Conservation (phyloP, 2,329 filamentous ascomycete genomes). For the Diaporthe destruens region DNA sequence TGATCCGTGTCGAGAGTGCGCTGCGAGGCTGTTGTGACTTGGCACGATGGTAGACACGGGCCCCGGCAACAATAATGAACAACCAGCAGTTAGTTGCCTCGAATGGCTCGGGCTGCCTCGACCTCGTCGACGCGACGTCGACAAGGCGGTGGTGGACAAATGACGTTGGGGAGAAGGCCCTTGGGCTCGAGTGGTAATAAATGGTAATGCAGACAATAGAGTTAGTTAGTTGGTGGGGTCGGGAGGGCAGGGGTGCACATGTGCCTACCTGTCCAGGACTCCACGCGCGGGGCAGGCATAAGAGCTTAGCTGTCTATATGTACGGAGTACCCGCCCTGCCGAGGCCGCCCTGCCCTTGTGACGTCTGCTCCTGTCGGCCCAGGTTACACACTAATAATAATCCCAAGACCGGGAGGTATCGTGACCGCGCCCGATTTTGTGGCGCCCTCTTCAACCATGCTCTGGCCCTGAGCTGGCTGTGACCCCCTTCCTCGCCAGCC, state of each 20-base stretch:
- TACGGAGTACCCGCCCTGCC: background rate
- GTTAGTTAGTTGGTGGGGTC: conserved; percentile 15
- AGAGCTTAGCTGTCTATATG: background rate
- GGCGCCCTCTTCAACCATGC: conserved; percentile 7
- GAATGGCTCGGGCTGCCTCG: background rate
- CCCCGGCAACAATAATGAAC: background rate
- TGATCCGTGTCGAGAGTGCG: background rate
- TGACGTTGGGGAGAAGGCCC: background rate
- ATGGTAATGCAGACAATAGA: background rate
- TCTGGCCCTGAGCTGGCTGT: conserved; percentile 8
- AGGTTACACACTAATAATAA: background rate
- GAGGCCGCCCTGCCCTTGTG: conserved; percentile 19
- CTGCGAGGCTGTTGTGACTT: background rate
- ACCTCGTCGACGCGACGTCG: conserved; percentile 16
- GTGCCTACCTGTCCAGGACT: too few species aligned
- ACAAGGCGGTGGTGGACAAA: conserved; percentile 14
- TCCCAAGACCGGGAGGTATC: background rate
- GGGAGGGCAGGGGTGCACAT: background rate
- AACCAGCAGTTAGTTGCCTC: background rate
- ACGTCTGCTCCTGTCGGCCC: background rate
- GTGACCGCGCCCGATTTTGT: background rate
- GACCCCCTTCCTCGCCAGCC: background rate
- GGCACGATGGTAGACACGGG: background rate
- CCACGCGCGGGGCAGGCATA: background rate
- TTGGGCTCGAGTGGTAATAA: background rate